Percentiles rank a stretch among this genome's conserved stretches.
These are phyloP conservation scores for Botrytis pseudocinerea DNA, from an alignment of 2,329 filamentous ascomycete species.

Conservation along the genomic window DNA sequence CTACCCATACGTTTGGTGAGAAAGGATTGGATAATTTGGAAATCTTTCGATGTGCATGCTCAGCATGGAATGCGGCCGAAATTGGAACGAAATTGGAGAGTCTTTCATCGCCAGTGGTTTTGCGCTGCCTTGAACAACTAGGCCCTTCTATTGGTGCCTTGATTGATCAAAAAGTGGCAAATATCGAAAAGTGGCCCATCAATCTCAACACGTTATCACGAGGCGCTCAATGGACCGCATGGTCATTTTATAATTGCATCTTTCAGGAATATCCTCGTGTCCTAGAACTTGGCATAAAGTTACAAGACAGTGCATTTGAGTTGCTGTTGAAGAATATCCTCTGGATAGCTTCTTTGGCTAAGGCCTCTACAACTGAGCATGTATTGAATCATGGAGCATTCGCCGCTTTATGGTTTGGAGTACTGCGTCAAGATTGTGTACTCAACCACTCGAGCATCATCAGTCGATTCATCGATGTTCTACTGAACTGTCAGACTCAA, in stretches of 20 bases:
- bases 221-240: slow-evolving; percentile 32
- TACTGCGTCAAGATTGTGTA: slow-evolving; percentile 32
- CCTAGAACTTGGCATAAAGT: slow-evolving; percentile 30
- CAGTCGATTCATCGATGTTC: slow-evolving; percentile 38
- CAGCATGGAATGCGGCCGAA: slow-evolving; percentile 32
- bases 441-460: slow-evolving; percentile 32
- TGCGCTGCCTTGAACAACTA: slow-evolving; percentile 28
- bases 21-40: slow-evolving; percentile 33
- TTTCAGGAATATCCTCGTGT: slow-evolving; percentile 36
- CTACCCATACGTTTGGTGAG: neutral
- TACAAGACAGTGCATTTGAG: slow-evolving; percentile 25
- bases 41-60: slow-evolving; percentile 34
- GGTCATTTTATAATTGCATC: slow-evolving; percentile 32
- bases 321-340: slow-evolving; percentile 36
- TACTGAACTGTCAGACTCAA: slow-evolving; percentile 32
- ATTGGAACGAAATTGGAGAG: slow-evolving; percentile 26
- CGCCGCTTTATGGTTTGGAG: slow-evolving; percentile 33
- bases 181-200: slow-evolving; percentile 10
- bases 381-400: slow-evolving; percentile 29
- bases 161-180: neutral
- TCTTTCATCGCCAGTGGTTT: slow-evolving; percentile 25
- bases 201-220: slow-evolving; percentile 26
- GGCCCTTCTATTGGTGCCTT: slow-evolving; percentile 27
- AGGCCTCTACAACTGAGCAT: neutral
- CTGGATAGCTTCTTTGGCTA: slow-evolving; percentile 35